Conservation (phyloP, 2,329 filamentous ascomycete species). For the Aspergillus felis region DNA sequence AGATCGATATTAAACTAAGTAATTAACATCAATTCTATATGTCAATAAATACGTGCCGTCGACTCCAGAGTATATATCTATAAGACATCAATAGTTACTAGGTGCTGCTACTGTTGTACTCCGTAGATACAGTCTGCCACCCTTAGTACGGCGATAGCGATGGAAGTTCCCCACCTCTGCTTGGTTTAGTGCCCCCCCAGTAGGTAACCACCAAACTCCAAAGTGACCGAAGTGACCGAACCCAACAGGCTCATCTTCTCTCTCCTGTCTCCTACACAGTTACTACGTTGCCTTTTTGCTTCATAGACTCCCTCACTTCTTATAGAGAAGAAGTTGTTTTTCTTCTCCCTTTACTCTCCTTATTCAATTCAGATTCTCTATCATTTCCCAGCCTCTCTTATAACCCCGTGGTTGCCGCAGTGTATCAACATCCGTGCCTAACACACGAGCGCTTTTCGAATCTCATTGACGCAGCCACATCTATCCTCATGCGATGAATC, state of each 20-base stretch:
- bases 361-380: background rate
- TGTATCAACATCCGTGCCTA: slow-evolving; percentile 12
- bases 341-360: background rate
- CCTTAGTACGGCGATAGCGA: background rate
- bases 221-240: background rate
- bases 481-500: slow-evolving; percentile 16
- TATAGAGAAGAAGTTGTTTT: background rate
- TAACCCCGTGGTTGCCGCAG: slow-evolving; percentile 4
- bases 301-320: background rate
- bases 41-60: background rate
- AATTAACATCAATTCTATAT: background rate
- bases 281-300: background rate
- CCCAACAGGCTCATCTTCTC: background rate
- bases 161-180: slow-evolving; percentile 1
- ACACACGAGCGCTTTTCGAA: slow-evolving; percentile 7
- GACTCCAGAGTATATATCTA: background rate
- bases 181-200: background rate
- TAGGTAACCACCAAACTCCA: background rate
- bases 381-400: slow-evolving; percentile 1
- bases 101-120: too few species aligned
- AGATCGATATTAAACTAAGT: background rate
- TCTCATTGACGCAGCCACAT: slow-evolving; percentile 5
- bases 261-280: background rate
- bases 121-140: too few species aligned
- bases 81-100: background rate